Percentiles rank a stretch among this genome's conserved stretches.
Conservation (phyloP, 306 rosid genomes). For the Citrullus colocynthis region DNA sequence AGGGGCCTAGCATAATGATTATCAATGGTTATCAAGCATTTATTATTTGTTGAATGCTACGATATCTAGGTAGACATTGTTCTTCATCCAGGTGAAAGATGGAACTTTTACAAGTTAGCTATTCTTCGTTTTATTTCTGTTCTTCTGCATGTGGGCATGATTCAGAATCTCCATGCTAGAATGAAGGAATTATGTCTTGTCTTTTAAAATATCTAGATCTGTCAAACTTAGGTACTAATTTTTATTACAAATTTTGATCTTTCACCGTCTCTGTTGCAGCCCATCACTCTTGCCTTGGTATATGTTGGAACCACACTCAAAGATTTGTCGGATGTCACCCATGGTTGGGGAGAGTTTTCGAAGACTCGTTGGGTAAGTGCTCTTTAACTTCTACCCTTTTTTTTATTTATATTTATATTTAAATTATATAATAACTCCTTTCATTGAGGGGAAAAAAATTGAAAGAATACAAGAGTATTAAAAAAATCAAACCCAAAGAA, state of each 20-base stretch:
- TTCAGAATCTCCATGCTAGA: not conserved
- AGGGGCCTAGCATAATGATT: not conserved
- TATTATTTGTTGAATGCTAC: not conserved
- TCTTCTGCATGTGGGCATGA: not conserved
- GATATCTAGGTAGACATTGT: not conserved
- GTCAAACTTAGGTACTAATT: not conserved
- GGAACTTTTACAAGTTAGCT: not conserved
- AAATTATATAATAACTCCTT: too few species aligned
- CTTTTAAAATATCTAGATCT: not conserved
- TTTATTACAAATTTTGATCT: not conserved
- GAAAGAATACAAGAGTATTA: too few species aligned
- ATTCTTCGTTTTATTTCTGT: not conserved
- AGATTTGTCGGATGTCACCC: conserved; percentile 45
- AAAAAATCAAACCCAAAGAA: too few species aligned
- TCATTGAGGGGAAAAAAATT: too few species aligned
- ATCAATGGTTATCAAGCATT: too few species aligned
- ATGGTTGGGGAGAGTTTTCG: conserved; percentile 48
- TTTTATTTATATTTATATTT: too few species aligned
- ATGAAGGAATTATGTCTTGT: not conserved
- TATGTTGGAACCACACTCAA: conserved; percentile 50
- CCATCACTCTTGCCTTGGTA: conserved; percentile 39
- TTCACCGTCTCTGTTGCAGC: conserved; percentile 25
- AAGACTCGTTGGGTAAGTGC: conserved; percentile 35
- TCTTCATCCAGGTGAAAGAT: not conserved
- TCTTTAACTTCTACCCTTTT: not conserved